A percentile compares a stretch with the other conserved stretches of the same genome.
phyloP scores from a whole-genome alignment of 2,329 filamentous ascomycete genomes.

The Cladosporium oxysporum region DNA sequence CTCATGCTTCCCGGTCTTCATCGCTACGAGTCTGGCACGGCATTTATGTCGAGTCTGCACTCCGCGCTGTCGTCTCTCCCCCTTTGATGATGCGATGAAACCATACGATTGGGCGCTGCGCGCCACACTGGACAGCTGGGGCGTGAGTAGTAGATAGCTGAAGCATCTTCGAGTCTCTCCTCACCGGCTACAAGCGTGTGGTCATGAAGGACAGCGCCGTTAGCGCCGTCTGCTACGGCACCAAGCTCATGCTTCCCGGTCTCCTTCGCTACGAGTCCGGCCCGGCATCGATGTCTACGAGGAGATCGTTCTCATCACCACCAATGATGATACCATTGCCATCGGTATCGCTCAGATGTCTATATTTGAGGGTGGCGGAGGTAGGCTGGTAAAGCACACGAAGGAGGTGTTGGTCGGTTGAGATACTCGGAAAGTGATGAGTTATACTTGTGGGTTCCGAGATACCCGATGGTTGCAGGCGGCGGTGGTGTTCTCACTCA shows the following conservation, averaged over 20 bases:
- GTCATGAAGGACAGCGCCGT: constrained; percentile 97
- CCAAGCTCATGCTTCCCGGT: constrained; percentile 98
- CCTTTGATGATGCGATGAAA: too few species aligned
- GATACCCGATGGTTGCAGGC: neutral
- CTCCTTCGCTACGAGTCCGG: constrained; percentile 82
- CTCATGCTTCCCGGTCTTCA: constrained; percentile 97
- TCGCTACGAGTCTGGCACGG: constrained; percentile 74
- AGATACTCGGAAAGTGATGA: neutral
- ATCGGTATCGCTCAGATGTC: constrained; percentile 95
- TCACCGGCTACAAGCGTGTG: constrained; percentile 41
- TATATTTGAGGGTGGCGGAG: neutral
- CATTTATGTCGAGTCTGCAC: constrained; percentile 66
- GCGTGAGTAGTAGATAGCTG: too few species aligned
- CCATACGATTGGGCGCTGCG: too few species aligned
- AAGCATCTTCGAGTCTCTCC: too few species aligned
- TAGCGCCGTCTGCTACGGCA: constrained; percentile 97
- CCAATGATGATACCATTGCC: constrained; percentile 97
- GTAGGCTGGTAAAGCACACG: neutral
- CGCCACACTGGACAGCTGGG: too few species aligned
- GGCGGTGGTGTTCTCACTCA: neutral
- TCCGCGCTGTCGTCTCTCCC: too few species aligned
- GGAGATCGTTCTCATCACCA: constrained; percentile 97
- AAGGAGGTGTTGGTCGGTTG: neutral
- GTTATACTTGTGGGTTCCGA: neutral
- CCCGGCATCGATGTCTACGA: constrained; percentile 85